phyloP scores from a whole-genome alignment of 306 rosid genomes.

The Cucumis cinereus region DNA sequence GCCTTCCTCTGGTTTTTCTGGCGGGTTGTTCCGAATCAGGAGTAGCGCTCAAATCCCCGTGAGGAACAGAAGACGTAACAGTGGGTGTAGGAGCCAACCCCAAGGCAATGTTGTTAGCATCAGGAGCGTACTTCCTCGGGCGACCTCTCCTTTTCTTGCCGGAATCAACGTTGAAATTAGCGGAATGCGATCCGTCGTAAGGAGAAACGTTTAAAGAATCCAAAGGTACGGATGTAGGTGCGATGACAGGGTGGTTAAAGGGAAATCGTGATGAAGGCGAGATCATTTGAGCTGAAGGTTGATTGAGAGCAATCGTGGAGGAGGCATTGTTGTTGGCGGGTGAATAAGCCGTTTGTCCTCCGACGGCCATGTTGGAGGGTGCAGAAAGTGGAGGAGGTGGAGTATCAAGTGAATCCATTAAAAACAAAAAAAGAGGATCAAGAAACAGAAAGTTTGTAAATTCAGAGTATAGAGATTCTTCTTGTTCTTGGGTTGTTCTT shows the following conservation, averaged over 20 bases:
- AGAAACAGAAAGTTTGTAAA: not conserved
- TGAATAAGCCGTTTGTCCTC: slow-evolving; percentile 34
- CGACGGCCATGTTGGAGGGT: slow-evolving; percentile 35
- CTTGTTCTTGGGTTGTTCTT: not conserved
- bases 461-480: not conserved
- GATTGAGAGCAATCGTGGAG: slow-evolving; percentile 35
- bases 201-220: slow-evolving; percentile 31
- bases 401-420: slow-evolving; percentile 73
- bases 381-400: slow-evolving; percentile 17
- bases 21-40: slow-evolving; percentile 44
- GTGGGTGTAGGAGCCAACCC: slow-evolving; percentile 41
- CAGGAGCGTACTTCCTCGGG: slow-evolving; percentile 63
- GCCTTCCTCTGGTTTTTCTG: slow-evolving; percentile 69
- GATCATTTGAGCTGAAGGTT: slow-evolving; percentile 31
- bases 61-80: slow-evolving; percentile 32
- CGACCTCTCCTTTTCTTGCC: slow-evolving; percentile 83
- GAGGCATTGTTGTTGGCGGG: slow-evolving; percentile 16
- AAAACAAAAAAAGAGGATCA: not conserved
- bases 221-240: slow-evolving; percentile 21
- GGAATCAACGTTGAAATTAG: slow-evolving; percentile 34
- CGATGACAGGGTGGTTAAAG: slow-evolving; percentile 27
- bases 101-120: slow-evolving; percentile 63
- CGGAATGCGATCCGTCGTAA: slow-evolving; percentile 47
- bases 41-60: slow-evolving; percentile 36
- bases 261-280: slow-evolving; percentile 44